Percentiles rank a stretch among this genome's conserved stretches.
These are phyloP conservation scores for Ogataea populi-albae DNA, from an alignment of 805 yeast species.

Conservation along the genomic window DNA sequence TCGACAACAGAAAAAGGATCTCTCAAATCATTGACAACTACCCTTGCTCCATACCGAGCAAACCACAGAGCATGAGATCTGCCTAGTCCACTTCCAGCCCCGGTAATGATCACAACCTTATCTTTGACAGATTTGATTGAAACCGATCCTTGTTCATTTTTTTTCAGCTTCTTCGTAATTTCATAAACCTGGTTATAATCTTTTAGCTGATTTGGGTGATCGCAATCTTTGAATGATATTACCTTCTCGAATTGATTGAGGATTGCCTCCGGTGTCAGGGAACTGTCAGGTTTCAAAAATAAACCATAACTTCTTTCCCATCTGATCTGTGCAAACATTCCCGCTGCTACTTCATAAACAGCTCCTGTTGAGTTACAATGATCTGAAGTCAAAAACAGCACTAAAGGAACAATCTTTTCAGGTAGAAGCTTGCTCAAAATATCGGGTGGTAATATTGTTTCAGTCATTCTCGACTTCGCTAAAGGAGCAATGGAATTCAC, in stretches of 20 bases:
- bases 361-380: constrained; percentile 62
- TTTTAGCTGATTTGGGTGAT: constrained; percentile 69
- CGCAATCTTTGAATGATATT: constrained; percentile 54
- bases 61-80: constrained; percentile 80
- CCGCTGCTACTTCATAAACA: constrained; percentile 91
- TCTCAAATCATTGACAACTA: constrained; percentile 86
- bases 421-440: constrained; percentile 78
- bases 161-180: constrained; percentile 49
- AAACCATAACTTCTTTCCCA: constrained; percentile 94
- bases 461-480: constrained; percentile 96
- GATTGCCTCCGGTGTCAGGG: constrained; percentile 83
- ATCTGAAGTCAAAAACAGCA: constrained; percentile 74
- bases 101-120: constrained; percentile 89
- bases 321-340: constrained; percentile 84
- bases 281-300: constrained; percentile 70
- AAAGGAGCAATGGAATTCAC: constrained; percentile 91
- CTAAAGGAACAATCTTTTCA: constrained; percentile 89
- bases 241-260: constrained; percentile 64
- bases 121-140: constrained; percentile 62
- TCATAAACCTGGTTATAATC: constrained; percentile 65
- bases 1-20: constrained; percentile 72
- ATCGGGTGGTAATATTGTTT: constrained; percentile 80
- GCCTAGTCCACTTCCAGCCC: constrained; percentile 95
- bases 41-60: constrained; percentile 91
- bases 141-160: constrained; percentile 50